Base-by-base conservation (phyloP, 2,329 filamentous ascomycete genomes). In the Ophiocordyceps sinensis region DNA sequence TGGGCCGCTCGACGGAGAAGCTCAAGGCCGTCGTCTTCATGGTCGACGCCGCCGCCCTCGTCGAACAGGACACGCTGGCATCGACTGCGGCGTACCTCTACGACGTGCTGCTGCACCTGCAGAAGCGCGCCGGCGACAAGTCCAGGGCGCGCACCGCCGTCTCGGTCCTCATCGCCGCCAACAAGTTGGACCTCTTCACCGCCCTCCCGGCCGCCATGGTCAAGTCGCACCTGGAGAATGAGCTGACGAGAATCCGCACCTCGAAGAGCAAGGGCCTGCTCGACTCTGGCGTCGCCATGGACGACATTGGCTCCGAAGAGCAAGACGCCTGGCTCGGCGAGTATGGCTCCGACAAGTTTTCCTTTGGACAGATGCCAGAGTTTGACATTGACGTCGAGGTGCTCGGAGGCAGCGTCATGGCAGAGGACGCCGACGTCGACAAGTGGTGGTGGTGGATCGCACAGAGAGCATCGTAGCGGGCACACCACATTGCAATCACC, bases 171-270 rank as follows among this genome's bases (percentile, higher is more conserved):
- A 68, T 98, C 29, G 88, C 87, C 2, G 88, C 87, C 41, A 98
- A 96, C 63, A 98, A 98, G 70, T 74, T 87, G 56, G 91, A 98
- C 59, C 70, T 98, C 1, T 98, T 98, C 58, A 95, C 91, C 0
- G 86, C 89, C 8, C 65, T 95, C 40, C 91, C 91, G 0, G 75
- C 84, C 0, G 71, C 74, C 6, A 68, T 93, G 28, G 84, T 95
- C 44, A 81, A 76, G 59, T 70, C 71, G 41, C 76, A 74, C 47
- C 67, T 98, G 13, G 88, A 96, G 63, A 68, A 71, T 12, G 89
- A 95, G 59, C 77, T 96, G 45, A 77, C 79, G 23, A 76, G 82
- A 39, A 82, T 96, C 40, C 75, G 89, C 38, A 68, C 71, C 43
- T 84, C 83, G 34, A 79, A 78, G 56, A 83, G 80, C 51, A 89